phyloP scores from a whole-genome alignment of 331 rosid species.

The Stylosanthes scabra region DNA sequence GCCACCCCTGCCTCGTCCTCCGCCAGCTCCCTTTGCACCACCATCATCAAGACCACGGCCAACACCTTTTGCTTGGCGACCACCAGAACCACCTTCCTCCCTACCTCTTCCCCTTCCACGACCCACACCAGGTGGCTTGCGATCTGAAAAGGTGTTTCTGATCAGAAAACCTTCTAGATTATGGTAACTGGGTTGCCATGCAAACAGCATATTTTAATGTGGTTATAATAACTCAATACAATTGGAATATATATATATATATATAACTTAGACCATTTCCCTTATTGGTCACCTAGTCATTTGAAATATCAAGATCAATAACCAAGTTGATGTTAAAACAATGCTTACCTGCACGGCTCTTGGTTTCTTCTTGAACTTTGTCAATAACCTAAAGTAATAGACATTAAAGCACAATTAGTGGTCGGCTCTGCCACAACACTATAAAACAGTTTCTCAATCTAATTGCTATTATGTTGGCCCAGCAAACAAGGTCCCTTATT shows the following conservation, averaged over 20 bases:
- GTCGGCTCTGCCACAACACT: neutral
- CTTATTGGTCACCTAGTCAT: slow-evolving; percentile 9
- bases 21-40: slow-evolving; percentile 68
- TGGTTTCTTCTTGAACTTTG: slow-evolving; percentile 61
- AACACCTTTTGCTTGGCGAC: slow-evolving; percentile 72
- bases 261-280: slow-evolving; percentile 9
- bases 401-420: slow-evolving; percentile 33
- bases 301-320: slow-evolving; percentile 26
- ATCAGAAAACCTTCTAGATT: slow-evolving; percentile 29
- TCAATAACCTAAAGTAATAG: slow-evolving; percentile 50
- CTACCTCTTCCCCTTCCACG: slow-evolving; percentile 95
- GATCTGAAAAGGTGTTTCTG: slow-evolving; percentile 52
- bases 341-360: slow-evolving; percentile 52
- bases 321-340: slow-evolving; percentile 32
- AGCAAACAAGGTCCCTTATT: too few species aligned
- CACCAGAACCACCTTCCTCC: slow-evolving; percentile 75
- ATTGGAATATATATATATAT: slow-evolving; percentile 7
- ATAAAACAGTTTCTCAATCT: slow-evolving; percentile 4
- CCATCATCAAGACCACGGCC: slow-evolving; percentile 91
- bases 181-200: neutral
- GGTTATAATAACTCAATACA: neutral
- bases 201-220: neutral
- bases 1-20: slow-evolving; percentile 87
- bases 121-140: slow-evolving; percentile 98
- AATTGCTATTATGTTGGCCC: too few species aligned